Conservation (phyloP, 1,139 yeast species). For the Chernovozyma sophiae-reginae region DNA sequence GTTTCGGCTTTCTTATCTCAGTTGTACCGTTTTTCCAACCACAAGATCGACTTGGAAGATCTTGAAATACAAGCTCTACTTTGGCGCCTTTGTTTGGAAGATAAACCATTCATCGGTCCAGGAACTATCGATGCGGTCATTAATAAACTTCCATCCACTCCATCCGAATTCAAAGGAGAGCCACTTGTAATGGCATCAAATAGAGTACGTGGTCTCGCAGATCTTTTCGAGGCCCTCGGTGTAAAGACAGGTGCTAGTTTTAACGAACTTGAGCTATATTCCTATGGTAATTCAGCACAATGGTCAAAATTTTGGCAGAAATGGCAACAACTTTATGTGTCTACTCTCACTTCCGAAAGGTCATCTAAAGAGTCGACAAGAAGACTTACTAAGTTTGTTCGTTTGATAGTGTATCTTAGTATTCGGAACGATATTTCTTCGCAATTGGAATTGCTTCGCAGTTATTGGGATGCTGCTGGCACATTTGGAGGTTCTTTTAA, state of each 20-base stretch:
- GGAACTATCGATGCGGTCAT: conserved; percentile 23
- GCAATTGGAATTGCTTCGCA: conserved; percentile 27
- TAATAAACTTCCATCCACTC: not conserved
- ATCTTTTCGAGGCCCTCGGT: conserved; percentile 7
- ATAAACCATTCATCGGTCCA: conserved; percentile 20
- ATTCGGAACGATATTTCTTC: conserved; percentile 25
- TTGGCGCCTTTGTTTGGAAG: conserved; percentile 1
- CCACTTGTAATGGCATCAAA: conserved; percentile 21
- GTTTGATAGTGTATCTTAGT: conserved; percentile 33
- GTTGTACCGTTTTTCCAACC: conserved; percentile 24
- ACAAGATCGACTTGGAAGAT: conserved; percentile 14
- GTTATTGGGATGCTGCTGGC: conserved; percentile 23
- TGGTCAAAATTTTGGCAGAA: conserved; percentile 41
- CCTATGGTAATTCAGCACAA: conserved; percentile 37
- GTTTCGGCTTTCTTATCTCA: conserved; percentile 26
- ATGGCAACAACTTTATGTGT: conserved; percentile 22
- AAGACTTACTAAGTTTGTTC: conserved; percentile 22
- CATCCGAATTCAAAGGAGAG: conserved; percentile 4
- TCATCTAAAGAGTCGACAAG: not conserved
- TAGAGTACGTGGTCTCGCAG: conserved; percentile 28
- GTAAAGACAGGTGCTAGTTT: conserved; percentile 1
- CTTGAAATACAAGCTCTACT: not conserved
- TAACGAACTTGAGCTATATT: conserved; percentile 27
- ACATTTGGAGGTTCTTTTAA: not conserved
- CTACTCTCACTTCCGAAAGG: not conserved